Evolutionary conservation across 2,329 filamentous ascomycete species (phyloP).

Genomic region (Aspergillus sp.): DNA sequence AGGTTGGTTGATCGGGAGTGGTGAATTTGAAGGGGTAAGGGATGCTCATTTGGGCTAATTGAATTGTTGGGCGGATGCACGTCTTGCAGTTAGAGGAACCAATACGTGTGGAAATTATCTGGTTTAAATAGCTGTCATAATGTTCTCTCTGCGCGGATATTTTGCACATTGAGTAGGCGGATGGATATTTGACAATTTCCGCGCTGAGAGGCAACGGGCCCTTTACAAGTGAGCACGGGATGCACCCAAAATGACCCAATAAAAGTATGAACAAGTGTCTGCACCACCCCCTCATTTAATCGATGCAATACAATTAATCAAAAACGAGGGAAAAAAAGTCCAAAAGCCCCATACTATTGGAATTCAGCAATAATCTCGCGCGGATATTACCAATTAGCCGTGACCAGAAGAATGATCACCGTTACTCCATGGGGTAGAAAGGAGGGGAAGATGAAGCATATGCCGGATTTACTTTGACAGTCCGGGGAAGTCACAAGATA

Average conservation of each 20-base stretch:
- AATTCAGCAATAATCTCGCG: no score
- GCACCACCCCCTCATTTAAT: no score
- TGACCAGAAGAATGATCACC: background rate
- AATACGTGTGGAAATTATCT: no score
- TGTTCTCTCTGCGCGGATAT: background rate
- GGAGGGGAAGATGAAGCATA: background rate
- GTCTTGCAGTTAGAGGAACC: background rate
- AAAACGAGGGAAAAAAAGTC: no score
- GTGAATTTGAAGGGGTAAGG: slow-evolving; percentile 14
- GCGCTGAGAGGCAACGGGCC: no score
- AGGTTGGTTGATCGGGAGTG: background rate
- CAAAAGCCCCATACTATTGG: no score
- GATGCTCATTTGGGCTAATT: slow-evolving; percentile 1
- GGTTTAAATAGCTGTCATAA: background rate
- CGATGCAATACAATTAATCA: no score
- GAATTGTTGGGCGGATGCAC: background rate
- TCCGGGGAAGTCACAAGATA: no score
- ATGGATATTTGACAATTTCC: slow-evolving; percentile 1
- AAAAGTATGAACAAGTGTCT: no score
- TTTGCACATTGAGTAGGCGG: background rate
- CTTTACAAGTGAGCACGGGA: no score
- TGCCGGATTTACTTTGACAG: background rate
- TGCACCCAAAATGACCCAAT: no score
- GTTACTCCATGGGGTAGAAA: background rate
- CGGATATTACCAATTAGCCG: slow-evolving; percentile 4